phyloP scores from a whole-genome alignment of 306 rosid genomes.

The Rosa rugosa region DNA sequence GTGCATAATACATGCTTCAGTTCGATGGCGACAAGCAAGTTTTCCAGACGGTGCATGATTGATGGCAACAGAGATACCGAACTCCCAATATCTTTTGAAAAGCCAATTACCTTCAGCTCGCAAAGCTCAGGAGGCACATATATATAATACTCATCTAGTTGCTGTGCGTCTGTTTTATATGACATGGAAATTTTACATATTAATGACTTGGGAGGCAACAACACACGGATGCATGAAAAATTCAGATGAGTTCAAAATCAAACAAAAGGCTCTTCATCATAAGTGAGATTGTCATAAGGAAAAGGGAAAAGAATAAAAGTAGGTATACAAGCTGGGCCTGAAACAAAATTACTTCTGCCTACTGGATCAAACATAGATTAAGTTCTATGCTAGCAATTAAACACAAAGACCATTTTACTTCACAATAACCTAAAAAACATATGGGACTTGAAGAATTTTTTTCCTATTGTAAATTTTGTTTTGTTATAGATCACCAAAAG shows the following conservation, averaged over 20 bases:
- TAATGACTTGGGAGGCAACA: conserved; percentile 8
- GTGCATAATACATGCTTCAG: conserved; percentile 54
- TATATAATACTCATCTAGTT: conserved; percentile 58
- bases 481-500: neutral
- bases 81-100: conserved; percentile 94
- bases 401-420: neutral
- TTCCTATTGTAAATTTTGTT: neutral
- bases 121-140: conserved; percentile 84
- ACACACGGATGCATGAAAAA: conserved; percentile 14
- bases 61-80: conserved; percentile 92
- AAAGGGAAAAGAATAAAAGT: neutral
- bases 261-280: conserved; percentile 10
- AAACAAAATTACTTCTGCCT: neutral
- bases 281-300: neutral
- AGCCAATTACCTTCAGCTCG: conserved; percentile 77
- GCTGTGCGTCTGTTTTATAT: conserved; percentile 50
- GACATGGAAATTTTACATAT: conserved; percentile 8
- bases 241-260: conserved; percentile 27
- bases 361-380: neutral
- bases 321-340: neutral
- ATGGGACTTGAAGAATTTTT: neutral
- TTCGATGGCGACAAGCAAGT: conserved; percentile 87
- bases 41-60: conserved; percentile 90
- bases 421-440: neutral
- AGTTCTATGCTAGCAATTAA: neutral